Evolutionary conservation across 1,284 basidiomycete species (phyloP).

Genomic region (Thelephora terrestris): DNA sequence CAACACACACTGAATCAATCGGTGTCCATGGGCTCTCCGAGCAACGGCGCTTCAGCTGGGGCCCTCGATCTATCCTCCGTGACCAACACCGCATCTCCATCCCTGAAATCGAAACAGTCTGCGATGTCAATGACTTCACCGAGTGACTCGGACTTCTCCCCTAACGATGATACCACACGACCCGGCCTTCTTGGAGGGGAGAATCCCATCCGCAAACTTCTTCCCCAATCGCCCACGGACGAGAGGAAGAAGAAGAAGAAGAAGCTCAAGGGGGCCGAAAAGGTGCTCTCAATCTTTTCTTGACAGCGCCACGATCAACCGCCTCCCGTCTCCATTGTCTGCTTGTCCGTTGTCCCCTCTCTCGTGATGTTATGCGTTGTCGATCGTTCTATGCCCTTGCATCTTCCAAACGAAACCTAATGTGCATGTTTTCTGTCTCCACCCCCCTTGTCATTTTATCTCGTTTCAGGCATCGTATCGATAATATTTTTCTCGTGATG

Average conservation of each 20-base stretch:
- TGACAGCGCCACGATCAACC: slow-evolving; percentile 28
- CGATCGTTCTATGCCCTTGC: too few relatives aligned
- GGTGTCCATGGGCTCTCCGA: slow-evolving; percentile 33
- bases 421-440: too few relatives aligned
- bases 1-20: slow-evolving; percentile 27
- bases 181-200: neutral
- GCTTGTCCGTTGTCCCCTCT: too few relatives aligned
- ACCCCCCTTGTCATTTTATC: too few relatives aligned
- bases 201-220: slow-evolving; percentile 10
- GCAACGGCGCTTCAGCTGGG: slow-evolving; percentile 20
- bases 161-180: slow-evolving; percentile 34
- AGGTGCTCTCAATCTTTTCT: slow-evolving; percentile 69
- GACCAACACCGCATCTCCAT: slow-evolving; percentile 40
- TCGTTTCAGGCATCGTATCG: too few relatives aligned
- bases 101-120: slow-evolving; percentile 72
- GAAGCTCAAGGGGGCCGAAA: slow-evolving; percentile 73
- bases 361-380: too few relatives aligned
- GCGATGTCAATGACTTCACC: slow-evolving; percentile 56
- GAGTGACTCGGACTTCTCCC: slow-evolving; percentile 60
- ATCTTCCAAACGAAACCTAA: too few relatives aligned
- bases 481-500: too few relatives aligned
- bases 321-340: slow-evolving; percentile 10
- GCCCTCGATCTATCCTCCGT: slow-evolving; percentile 38
- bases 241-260: slow-evolving; percentile 52
- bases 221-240: slow-evolving; percentile 19